These are phyloP conservation scores for Trifolium pratense DNA, from an alignment of 306 rosid species.

Conservation along the genomic window DNA sequence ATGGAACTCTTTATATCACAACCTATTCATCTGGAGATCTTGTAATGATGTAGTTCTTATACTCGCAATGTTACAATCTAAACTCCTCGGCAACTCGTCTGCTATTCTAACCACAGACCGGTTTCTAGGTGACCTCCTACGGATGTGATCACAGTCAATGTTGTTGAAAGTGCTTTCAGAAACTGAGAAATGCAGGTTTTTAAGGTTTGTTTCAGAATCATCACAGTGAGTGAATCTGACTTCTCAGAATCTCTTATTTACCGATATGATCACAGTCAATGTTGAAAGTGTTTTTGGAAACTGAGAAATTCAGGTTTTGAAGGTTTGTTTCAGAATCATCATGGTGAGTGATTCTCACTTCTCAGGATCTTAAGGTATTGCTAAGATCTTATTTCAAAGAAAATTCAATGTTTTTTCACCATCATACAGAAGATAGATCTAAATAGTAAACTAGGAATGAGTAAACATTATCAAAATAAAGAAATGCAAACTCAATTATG, in stretches of 20 bases:
- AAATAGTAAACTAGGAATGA: neutral
- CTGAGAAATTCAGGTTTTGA: neutral
- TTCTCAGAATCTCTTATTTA: neutral
- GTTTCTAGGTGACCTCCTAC: too few relatives aligned
- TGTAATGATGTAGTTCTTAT: too few relatives aligned
- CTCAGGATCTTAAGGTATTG: neutral
- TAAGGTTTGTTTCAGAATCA: neutral
- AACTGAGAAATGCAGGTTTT: neutral
- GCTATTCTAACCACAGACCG: too few relatives aligned
- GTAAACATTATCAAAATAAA: neutral
- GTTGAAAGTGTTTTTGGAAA: neutral
- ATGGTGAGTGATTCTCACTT: neutral
- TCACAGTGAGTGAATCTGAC: neutral
- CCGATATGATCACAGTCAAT: too few relatives aligned
- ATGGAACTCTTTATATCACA: too few relatives aligned
- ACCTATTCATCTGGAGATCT: too few relatives aligned
- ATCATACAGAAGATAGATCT: neutral
- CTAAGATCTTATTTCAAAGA: neutral
- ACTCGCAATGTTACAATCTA: too few relatives aligned
- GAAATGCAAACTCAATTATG: constrained; percentile 8
- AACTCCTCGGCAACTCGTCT: too few relatives aligned
- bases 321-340: neutral
- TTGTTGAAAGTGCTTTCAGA: neutral
- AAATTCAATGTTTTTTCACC: neutral
- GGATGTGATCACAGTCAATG: too few relatives aligned